These are phyloP conservation scores for Zygnema cylindricum DNA, from an alignment of 139 green algal species.

Conservation along the genomic window DNA sequence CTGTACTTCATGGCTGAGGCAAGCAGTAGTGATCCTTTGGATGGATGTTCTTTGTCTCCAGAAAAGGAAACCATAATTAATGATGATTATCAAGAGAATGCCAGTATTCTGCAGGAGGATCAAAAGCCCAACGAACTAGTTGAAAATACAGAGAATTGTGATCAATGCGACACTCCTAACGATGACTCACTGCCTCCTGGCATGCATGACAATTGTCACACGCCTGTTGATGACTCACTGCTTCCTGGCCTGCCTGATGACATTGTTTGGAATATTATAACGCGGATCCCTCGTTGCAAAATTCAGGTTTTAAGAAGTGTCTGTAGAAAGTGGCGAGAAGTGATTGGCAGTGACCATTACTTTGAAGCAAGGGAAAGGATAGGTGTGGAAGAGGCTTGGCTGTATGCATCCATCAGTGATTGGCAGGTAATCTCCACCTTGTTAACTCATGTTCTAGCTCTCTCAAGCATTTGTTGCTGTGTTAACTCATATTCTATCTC, in stretches of 20 bases:
- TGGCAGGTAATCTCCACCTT: conserved; percentile 53
- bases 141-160: neutral
- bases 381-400: conserved; percentile 31
- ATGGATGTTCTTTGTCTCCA: neutral
- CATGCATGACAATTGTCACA: conserved; percentile 36
- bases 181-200: conserved; percentile 13
- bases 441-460: too few relatives aligned
- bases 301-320: conserved; percentile 1
- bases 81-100: neutral
- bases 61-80: neutral
- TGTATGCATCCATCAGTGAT: conserved; percentile 49
- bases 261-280: conserved; percentile 1
- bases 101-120: neutral
- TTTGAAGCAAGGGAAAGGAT: conserved; percentile 21
- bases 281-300: conserved; percentile 10
- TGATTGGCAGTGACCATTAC: conserved; percentile 3
- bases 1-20: neutral
- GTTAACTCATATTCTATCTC: too few relatives aligned
- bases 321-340: conserved; percentile 22
- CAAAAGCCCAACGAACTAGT: neutral
- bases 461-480: too few relatives aligned
- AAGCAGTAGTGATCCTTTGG: too few relatives aligned
- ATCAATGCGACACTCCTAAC: neutral
- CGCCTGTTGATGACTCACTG: neutral
- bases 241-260: conserved; percentile 41